Evolutionary conservation across 2,329 filamentous ascomycete genomes (phyloP).

Genomic region (Colletotrichum ledebouriae): DNA sequence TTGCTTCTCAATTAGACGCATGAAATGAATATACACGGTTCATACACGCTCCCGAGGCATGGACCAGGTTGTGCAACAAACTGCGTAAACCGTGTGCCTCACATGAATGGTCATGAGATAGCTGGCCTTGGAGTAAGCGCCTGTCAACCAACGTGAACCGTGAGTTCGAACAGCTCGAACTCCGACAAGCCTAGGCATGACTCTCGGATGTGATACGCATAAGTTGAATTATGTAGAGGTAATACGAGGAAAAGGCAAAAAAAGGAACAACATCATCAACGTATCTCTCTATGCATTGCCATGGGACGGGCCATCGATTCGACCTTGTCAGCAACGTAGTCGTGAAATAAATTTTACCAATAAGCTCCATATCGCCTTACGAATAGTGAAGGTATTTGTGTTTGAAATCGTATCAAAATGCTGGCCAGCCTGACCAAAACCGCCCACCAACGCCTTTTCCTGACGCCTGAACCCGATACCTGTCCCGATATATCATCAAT

Average conservation of each 20-base stretch:
- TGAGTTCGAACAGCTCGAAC: slow-evolving; percentile 1
- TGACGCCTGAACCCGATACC: background rate
- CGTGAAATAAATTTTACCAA: too few relatives aligned
- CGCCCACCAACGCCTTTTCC: slow-evolving; percentile 1
- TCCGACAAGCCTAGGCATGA: background rate
- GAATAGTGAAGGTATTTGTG: slow-evolving; percentile 3
- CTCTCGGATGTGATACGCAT: background rate
- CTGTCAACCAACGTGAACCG: slow-evolving; percentile 8
- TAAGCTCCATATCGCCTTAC: too few relatives aligned
- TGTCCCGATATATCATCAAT: background rate
- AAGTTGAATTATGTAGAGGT: background rate
- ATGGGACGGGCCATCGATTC: too few relatives aligned
- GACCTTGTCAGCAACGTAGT: too few relatives aligned
- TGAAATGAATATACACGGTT: background rate
- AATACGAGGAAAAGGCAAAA: background rate
- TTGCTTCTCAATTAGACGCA: background rate
- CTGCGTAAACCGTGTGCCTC: background rate
- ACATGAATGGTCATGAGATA: background rate
- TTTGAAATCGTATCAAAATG: slow-evolving; percentile 3
- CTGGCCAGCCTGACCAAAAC: background rate
- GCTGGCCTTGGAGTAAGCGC: background rate
- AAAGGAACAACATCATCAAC: background rate
- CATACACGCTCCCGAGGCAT: background rate
- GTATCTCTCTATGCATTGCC: too few relatives aligned
- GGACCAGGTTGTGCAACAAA: too few relatives aligned